Percentiles rank a stretch among this genome's conserved stretches.
Conservation (phyloP, 306 rosid genomes). For the Cicer pinnatifidum region DNA sequence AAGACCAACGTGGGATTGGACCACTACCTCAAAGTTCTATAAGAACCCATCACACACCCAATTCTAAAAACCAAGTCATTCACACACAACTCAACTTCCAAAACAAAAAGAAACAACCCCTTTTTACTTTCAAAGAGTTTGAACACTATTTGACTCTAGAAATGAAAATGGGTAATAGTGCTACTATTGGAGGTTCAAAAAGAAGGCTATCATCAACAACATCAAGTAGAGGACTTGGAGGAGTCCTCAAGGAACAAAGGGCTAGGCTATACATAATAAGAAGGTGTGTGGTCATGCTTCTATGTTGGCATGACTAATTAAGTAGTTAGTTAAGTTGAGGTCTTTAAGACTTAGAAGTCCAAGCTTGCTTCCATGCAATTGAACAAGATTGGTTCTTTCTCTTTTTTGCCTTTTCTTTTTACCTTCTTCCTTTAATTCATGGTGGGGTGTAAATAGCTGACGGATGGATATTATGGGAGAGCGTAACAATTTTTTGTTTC, state of each 20-base stretch:
- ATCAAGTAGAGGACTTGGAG: slow-evolving; percentile 81
- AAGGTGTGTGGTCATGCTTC: slow-evolving; percentile 98
- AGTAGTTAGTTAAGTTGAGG: neutral
- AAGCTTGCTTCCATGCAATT: slow-evolving; percentile 20
- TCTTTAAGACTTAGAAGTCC: slow-evolving; percentile 28
- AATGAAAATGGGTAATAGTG: slow-evolving; percentile 71
- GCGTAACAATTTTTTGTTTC: slow-evolving; percentile 46
- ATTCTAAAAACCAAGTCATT: slow-evolving; percentile 38
- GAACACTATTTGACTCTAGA: slow-evolving; percentile 24
- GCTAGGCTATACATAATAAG: slow-evolving; percentile 89
- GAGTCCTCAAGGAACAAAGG: slow-evolving; percentile 81
- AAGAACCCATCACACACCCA: slow-evolving; percentile 45
- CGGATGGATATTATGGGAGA: slow-evolving; percentile 46
- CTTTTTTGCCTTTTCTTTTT: neutral
- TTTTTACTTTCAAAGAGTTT: slow-evolving; percentile 25
- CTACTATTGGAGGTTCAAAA: slow-evolving; percentile 63
- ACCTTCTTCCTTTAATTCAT: slow-evolving; percentile 37
- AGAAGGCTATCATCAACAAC: slow-evolving; percentile 78
- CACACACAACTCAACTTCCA: slow-evolving; percentile 19
- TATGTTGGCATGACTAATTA: slow-evolving; percentile 88
- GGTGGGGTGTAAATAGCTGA: slow-evolving; percentile 66
- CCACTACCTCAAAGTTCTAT: slow-evolving; percentile 57
- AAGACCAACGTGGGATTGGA: slow-evolving; percentile 56
- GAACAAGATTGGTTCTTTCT: slow-evolving; percentile 31
- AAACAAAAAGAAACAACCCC: neutral